Base-by-base conservation (phyloP, 2,329 filamentous ascomycete species). In the Cladosporium sp. region DNA sequence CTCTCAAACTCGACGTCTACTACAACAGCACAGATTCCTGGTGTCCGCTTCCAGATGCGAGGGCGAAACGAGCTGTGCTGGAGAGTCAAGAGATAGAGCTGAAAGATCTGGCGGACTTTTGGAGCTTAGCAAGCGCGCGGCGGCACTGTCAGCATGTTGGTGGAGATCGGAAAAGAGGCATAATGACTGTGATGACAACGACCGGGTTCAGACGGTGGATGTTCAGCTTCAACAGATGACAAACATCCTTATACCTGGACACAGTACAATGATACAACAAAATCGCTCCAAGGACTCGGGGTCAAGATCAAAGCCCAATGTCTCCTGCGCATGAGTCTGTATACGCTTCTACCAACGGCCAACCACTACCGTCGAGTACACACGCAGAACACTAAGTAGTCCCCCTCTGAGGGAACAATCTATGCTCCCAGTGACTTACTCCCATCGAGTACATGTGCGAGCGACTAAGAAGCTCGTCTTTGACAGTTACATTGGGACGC, bases 101-200 rank as follows among this genome's bases (percentile, higher is more conserved):
- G 26, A 56, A 56, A 29, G 65, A 68, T 44, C 65, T 69, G 23
- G 63, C 50, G 16, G 64, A 65, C n/a, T 66, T 65, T 46, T 66
- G 64, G 64, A 68, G 67, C 37, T 44, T 69, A 52, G 67, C 67
- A 3, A 69, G 67, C 37, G 67, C 67, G 49, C 57, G 67, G 40
- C 40, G 67, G 52, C 61, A 66, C 16, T 69, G 67, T 52, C 66
- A 69, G 50, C 61, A 52, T 31, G 33, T 59, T 7, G 31, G 50
- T 58, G 64, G 58, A 26, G 52, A 52, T 7, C 52, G 44, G 7
- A 31, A 56, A 40, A 58, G 65, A 50, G 67, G 67, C 12, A 69
- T 69, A 23, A 14, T 69, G 61, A 68, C 67, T 26, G 62, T 69
- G 3, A 28, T 21, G 29, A 63, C 62, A 18, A 52, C 55, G 33